Evolutionary conservation across 345 rosid genomes (phyloP).

Genomic region (Cardamine occulta): DNA sequence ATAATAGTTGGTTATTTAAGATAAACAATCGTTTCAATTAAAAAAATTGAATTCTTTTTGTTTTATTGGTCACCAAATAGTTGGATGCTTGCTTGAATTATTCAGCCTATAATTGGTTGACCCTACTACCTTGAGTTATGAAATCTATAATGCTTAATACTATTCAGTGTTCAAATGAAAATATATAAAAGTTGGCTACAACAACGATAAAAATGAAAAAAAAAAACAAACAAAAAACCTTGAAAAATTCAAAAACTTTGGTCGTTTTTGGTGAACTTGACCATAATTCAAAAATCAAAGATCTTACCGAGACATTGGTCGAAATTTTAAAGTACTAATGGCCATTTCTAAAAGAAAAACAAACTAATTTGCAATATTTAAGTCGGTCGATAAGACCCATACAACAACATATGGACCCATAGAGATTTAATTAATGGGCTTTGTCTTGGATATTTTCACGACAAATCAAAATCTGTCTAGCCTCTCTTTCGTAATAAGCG

Average conservation of each 20-base stretch:
- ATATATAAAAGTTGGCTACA: background rate
- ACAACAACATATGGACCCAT: background rate
- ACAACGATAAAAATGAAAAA: background rate
- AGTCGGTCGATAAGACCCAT: conserved; percentile 3
- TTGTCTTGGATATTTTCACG: background rate
- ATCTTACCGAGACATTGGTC: conserved; percentile 5
- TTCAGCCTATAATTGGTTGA: conserved; percentile 4
- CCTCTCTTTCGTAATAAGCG: background rate
- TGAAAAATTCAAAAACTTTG: conserved; percentile 9
- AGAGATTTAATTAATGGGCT: background rate
- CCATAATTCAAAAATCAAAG: background rate
- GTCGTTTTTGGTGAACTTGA: conserved; percentile 42
- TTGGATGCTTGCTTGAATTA: conserved; percentile 4
- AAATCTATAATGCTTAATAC: background rate
- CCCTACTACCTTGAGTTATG: conserved; percentile 19
- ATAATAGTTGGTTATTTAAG: background rate
- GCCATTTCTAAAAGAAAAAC: background rate
- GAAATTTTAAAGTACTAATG: conserved; percentile 5
- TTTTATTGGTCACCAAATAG: background rate
- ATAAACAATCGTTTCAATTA: background rate
- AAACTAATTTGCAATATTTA: background rate
- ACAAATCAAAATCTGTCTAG: background rate
- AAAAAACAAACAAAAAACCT: background rate
- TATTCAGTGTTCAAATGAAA: conserved; percentile 9
- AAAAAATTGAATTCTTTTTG: background rate